phyloP scores from a whole-genome alignment of 345 rosid species.

The Syzygium oleosum region DNA sequence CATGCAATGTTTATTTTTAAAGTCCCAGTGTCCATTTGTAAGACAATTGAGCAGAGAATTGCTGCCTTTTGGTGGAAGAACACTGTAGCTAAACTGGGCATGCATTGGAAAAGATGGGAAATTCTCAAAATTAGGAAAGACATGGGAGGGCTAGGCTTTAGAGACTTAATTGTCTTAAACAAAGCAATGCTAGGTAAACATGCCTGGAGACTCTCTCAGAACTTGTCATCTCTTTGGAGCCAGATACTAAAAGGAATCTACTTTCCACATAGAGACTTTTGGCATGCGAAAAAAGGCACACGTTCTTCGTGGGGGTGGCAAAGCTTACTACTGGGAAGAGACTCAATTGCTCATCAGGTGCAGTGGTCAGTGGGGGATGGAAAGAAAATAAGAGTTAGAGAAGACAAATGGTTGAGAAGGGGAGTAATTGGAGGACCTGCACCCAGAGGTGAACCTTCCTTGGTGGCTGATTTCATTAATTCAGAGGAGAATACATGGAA shows the following conservation, averaged over 20 bases:
- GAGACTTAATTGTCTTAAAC: background rate
- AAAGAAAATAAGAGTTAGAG: background rate
- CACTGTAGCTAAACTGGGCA: rapidly evolving
- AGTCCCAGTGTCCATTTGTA: too few relatives aligned
- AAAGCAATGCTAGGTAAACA: background rate
- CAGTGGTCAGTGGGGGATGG: background rate
- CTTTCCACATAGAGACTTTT: background rate
- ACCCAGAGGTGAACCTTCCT: background rate
- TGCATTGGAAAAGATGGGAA: too few relatives aligned
- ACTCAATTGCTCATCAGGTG: background rate
- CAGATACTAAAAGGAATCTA: background rate
- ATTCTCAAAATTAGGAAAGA: background rate
- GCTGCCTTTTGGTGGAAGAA: background rate
- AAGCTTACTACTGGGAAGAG: background rate
- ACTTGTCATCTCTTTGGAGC: background rate
- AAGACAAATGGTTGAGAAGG: background rate
- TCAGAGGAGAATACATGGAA: background rate
- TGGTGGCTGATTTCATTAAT: background rate
- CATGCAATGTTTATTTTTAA: background rate
- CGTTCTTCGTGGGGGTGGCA: background rate
- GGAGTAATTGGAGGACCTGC: background rate
- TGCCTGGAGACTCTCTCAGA: background rate
- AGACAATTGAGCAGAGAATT: background rate
- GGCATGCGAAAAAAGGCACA: rapidly evolving
- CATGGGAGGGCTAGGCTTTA: background rate